Evolutionary conservation across 495 filamentous ascomycete genomes (phyloP), one percentile per base, ranked within the genome.

Genomic region (Staphylotrichum longicolle): DNA sequence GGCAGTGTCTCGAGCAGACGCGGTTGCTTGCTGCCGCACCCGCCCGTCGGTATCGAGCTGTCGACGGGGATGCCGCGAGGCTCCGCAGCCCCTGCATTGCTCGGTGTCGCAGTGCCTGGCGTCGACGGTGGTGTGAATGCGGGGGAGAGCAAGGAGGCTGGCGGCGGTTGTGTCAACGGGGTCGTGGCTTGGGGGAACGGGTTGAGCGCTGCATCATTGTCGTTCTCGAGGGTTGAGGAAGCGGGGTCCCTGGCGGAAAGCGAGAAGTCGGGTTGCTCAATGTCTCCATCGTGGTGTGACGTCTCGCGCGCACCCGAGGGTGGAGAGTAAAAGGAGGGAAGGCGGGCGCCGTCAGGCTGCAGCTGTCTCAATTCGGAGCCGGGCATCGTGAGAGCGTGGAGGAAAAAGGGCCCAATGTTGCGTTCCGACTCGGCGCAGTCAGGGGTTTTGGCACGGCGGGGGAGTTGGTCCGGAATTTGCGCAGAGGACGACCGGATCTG

Each of bases 51-150:
- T 1, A 78, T 68, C 4, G 74, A 78, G 50, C 77, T 81, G 68
- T 86, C 83, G 46, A 86, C 80, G 10, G 82, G 81, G 12, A 85
- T 74, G 44, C 81, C 74, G 45, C 77, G 76, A 2, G 81, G 77
- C 27, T 77, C 78, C 7, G 61, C 64, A 45, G 67, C 15, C 20
- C 41, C 63, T 11, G 61, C 64, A 54, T 58, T 62, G 15, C 73
- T 70, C 14, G 83, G 79, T 7, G 82, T 85, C 46, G 83, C 74
- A 54, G 82, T 83, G 5, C 86, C 86, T 2, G 88, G 88, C 2
- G 89, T 90, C 5, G 84, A 84, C n/a, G 90, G 90, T 6, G 90
- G 90, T 27, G 90, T 93, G 72, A 93, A 91, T 48, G 85, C 85
- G 0, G 91, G 90, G 46, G 86, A 90, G 32, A 94, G 75, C 37